A percentile compares a stretch with the other conserved stretches of the same genome.
phyloP scores from a whole-genome alignment of 148 eudicot genomes.

The Linanthus parryae region DNA sequence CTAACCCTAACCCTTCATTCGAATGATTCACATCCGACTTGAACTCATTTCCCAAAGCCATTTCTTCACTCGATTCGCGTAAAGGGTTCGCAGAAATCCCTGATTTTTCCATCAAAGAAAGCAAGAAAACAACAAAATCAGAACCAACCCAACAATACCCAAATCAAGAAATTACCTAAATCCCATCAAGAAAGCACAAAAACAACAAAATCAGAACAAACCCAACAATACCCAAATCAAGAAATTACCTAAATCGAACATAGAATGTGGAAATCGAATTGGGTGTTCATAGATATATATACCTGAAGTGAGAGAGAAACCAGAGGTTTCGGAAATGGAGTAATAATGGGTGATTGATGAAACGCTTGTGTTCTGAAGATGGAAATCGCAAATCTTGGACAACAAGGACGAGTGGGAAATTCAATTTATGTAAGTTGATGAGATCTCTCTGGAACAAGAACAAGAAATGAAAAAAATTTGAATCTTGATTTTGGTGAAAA shows the following conservation, averaged over 20 bases:
- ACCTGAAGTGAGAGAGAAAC: neutral
- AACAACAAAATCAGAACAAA: neutral
- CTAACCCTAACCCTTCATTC: constrained; percentile 6
- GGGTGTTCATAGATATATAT: neutral
- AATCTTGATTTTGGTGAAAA: neutral
- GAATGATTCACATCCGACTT: constrained; percentile 7
- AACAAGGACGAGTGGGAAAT: neutral
- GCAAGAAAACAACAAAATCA: neutral
- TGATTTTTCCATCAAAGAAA: neutral
- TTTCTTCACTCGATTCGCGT: constrained; percentile 1
- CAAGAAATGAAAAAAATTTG: too few species aligned
- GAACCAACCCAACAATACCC: neutral
- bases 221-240: neutral
- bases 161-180: neutral
- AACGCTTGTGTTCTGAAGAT: neutral
- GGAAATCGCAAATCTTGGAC: neutral
- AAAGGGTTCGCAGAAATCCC: neutral
- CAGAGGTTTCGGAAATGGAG: neutral
- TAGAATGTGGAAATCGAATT: neutral
- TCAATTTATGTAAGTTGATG: neutral
- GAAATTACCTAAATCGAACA: neutral
- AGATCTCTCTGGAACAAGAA: neutral
- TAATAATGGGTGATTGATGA: neutral
- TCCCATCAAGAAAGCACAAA: neutral
- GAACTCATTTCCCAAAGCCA: constrained; percentile 10